A percentile compares a stretch with the other conserved stretches of the same genome.
phyloP scores from a whole-genome alignment of 2,329 filamentous ascomycete genomes.

The Arthrobotrys sinensis region DNA sequence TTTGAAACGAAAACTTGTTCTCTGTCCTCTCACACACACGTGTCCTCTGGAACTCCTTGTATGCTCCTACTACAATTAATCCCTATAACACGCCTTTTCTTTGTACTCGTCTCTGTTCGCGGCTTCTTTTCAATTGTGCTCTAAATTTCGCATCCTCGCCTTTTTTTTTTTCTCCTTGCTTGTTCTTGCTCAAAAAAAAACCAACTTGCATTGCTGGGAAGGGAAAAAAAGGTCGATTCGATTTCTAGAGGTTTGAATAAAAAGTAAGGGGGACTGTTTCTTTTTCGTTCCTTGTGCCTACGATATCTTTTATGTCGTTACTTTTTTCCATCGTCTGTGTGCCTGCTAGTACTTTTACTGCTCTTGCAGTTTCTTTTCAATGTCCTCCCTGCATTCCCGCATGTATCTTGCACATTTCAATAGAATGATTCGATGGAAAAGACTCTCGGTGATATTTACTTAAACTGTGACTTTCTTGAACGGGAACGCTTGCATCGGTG shows the following conservation, averaged over 20 bases:
- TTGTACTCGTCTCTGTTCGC: slow-evolving; percentile 9
- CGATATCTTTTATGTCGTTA: slow-evolving; percentile 28
- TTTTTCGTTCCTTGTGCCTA: slow-evolving; percentile 24
- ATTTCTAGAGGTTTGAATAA: slow-evolving; percentile 48
- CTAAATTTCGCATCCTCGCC: slow-evolving; percentile 31
- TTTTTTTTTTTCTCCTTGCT: slow-evolving; percentile 38
- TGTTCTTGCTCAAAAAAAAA: slow-evolving; percentile 27
- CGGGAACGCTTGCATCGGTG: slow-evolving; percentile 9
- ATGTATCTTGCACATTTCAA: slow-evolving; percentile 57
- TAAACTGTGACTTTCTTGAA: neutral
- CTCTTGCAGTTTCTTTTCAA: slow-evolving; percentile 18
- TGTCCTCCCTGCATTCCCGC: slow-evolving; percentile 46
- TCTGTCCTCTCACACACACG: neutral
- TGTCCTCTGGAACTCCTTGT: slow-evolving; percentile 22
- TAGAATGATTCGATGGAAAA: slow-evolving; percentile 59
- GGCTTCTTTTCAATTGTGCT: slow-evolving; percentile 35
- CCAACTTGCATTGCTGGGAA: slow-evolving; percentile 33
- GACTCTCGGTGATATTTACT: neutral
- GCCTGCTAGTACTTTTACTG: slow-evolving; percentile 21
- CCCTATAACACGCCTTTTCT: slow-evolving; percentile 1
- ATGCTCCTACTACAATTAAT: slow-evolving; percentile 23
- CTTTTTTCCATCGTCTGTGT: slow-evolving; percentile 35
- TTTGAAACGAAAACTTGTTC: slow-evolving; percentile 8
- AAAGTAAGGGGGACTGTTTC: slow-evolving; percentile 42
- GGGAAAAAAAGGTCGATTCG: slow-evolving; percentile 50